Percentiles rank a stretch among this genome's conserved stretches.
These are phyloP conservation scores for Botrytis paeoniae DNA, from an alignment of 2,329 filamentous ascomycete genomes.

Conservation along the genomic window DNA sequence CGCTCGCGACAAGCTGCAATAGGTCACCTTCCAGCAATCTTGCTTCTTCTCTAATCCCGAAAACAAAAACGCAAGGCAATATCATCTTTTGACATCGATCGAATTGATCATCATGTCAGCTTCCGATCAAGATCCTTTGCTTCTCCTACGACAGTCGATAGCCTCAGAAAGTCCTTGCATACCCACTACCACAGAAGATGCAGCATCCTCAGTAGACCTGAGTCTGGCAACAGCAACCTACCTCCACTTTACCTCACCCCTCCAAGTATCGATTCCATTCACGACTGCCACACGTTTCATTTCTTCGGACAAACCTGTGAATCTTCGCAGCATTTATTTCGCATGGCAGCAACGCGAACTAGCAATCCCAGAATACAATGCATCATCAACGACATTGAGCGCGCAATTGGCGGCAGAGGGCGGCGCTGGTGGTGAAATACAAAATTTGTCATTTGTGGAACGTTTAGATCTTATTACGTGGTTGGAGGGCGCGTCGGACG, in stretches of 20 bases:
- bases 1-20: constrained; percentile 17
- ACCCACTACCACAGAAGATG: constrained; percentile 68
- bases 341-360: constrained; percentile 93
- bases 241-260: constrained; percentile 66
- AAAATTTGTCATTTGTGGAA: constrained; percentile 89
- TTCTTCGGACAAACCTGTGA: constrained; percentile 69
- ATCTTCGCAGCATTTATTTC: constrained; percentile 93
- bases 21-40: constrained; percentile 16
- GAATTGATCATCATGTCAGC: constrained; percentile 42
- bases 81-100: constrained; percentile 16
- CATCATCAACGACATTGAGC: constrained; percentile 75
- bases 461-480: constrained; percentile 88
- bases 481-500: constrained; percentile 84
- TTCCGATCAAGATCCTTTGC: constrained; percentile 65
- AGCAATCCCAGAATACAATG: constrained; percentile 87
- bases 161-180: constrained; percentile 65
- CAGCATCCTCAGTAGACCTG: constrained; percentile 53
- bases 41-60: background rate
- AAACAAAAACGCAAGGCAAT: background rate
- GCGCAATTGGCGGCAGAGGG: constrained; percentile 59
- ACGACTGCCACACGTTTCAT: constrained; percentile 80
- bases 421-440: constrained; percentile 64
- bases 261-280: constrained; percentile 63
- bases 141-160: constrained; percentile 81
- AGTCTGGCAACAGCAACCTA: constrained; percentile 74